Percentiles rank a stretch among this genome's conserved stretches.
These are phyloP conservation scores for Boletus reticulatus DNA, from an alignment of 768 basidiomycete species.

Conservation along the genomic window DNA sequence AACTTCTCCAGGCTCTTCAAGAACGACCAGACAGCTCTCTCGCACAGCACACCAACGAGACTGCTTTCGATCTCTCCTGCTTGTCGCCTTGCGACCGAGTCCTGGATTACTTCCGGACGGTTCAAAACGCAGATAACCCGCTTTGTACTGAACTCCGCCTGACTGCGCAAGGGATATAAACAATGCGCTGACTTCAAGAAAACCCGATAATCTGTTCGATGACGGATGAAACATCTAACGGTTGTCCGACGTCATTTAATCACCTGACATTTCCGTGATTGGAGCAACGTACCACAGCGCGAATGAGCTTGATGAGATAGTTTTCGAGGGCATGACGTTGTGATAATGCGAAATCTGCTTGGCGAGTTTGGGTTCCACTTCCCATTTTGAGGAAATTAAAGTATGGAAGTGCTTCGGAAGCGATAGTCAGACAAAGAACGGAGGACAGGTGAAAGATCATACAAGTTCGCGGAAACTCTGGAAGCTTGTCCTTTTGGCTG, in stretches of 20 bases:
- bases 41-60: slow-evolving; percentile 89
- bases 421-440: not conserved
- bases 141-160: slow-evolving; percentile 90
- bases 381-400: slow-evolving; percentile 81
- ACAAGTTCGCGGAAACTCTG: slow-evolving; percentile 90
- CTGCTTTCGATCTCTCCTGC: slow-evolving; percentile 58
- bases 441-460: slow-evolving; percentile 14
- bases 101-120: slow-evolving; percentile 48
- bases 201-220: slow-evolving; percentile 83
- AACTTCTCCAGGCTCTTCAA: slow-evolving; percentile 86
- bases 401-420: slow-evolving; percentile 72
- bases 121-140: slow-evolving; percentile 72
- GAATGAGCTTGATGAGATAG: slow-evolving; percentile 85
- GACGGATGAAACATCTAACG: slow-evolving; percentile 58
- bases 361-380: slow-evolving; percentile 49
- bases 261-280: not conserved
- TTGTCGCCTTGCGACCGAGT: slow-evolving; percentile 64
- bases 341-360: slow-evolving; percentile 74
- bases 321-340: slow-evolving; percentile 84
- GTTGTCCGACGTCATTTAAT: not conserved
- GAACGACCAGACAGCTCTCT: slow-evolving; percentile 86
- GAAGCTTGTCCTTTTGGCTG: slow-evolving; percentile 70
- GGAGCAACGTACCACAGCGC: slow-evolving; percentile 68
- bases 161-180: slow-evolving; percentile 75
- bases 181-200: slow-evolving; percentile 89